Percentiles rank a stretch among this genome's conserved stretches.
These are phyloP conservation scores for Penicillium sp. DNA, from an alignment of 2,329 filamentous ascomycete genomes.

Conservation along the genomic window DNA sequence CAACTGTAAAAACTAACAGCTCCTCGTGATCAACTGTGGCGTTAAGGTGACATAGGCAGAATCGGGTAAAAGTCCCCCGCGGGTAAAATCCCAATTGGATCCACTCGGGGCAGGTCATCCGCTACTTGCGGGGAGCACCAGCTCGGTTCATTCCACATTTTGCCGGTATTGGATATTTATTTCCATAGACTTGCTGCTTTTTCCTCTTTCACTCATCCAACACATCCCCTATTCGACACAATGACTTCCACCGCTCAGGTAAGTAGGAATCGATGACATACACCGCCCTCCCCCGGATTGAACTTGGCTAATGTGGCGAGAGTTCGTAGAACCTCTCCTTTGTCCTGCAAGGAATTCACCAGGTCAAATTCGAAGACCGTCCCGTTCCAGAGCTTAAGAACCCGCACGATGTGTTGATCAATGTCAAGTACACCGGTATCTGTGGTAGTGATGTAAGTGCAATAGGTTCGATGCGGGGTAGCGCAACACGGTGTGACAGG, in stretches of 20 bases:
- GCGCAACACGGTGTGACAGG: background rate
- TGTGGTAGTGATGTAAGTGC: conserved; percentile 74
- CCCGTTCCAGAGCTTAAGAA: conserved; percentile 67
- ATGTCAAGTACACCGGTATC: conserved; percentile 83
- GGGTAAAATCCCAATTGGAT: conserved; percentile 21
- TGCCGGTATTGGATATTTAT: conserved; percentile 7
- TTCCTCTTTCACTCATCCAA: background rate
- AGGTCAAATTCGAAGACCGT: conserved; percentile 73
- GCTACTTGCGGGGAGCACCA: conserved; percentile 17
- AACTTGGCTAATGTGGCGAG: background rate
- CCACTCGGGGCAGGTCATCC: conserved; percentile 14
- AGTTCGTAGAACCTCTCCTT: conserved; percentile 72
- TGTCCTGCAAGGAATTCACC: conserved; percentile 72
- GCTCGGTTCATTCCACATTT: conserved; percentile 22
- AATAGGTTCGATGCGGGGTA: background rate
- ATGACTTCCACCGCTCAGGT: conserved; percentile 23
- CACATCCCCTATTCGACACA: background rate
- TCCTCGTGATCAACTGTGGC: background rate
- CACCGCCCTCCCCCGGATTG: conserved; percentile 1
- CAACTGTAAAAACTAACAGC: background rate
- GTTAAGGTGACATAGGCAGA: conserved; percentile 3
- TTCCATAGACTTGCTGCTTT: background rate
- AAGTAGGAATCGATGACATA: background rate
- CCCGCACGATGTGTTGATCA: conserved; percentile 75
- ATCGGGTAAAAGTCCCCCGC: conserved; percentile 18